Conservation (phyloP, 1,284 basidiomycete species). For the Xanthoconium separans region DNA sequence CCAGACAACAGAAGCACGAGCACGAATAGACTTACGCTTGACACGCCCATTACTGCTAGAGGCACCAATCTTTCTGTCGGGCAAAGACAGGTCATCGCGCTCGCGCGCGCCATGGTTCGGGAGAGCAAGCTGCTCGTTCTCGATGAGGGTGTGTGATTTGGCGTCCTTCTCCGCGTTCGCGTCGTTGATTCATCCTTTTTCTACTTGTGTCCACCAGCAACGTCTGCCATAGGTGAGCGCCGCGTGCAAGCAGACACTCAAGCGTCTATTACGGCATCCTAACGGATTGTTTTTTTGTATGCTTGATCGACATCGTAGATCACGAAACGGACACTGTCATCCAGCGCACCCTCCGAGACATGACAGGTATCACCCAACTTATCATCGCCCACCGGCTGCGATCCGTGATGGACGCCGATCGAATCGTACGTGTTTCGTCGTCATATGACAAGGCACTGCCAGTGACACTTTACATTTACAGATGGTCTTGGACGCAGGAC, state of each 20-base stretch:
- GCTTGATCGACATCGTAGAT: slow-evolving; percentile 11
- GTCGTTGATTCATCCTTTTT: not conserved
- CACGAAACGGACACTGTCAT: slow-evolving; percentile 33
- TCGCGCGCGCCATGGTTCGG: slow-evolving; percentile 40
- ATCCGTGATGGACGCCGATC: slow-evolving; percentile 38
- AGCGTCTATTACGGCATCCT: not conserved
- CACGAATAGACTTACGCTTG: slow-evolving; percentile 31
- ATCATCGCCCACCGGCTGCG: slow-evolving; percentile 38
- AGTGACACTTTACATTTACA: not conserved
- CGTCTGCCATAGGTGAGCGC: not conserved
- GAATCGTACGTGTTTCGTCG: slow-evolving; percentile 24
- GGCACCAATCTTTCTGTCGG: slow-evolving; percentile 71
- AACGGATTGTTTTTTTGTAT: not conserved
- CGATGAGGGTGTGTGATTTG: slow-evolving; percentile 31
- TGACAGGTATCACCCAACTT: slow-evolving; percentile 33
- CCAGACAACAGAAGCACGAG: slow-evolving; percentile 35
- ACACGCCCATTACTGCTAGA: slow-evolving; percentile 50
- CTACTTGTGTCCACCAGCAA: not conserved
- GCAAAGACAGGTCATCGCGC: slow-evolving; percentile 62
- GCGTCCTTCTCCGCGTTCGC: not conserved
- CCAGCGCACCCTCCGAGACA: slow-evolving; percentile 30
- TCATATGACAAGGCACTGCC: not conserved
- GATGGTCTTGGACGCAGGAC: slow-evolving; percentile 16
- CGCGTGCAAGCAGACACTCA: not conserved
- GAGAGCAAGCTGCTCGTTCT: slow-evolving; percentile 33